These are phyloP conservation scores for Chalaropsis thielavioides DNA, from an alignment of 2,329 filamentous ascomycete genomes.

Conservation along the genomic window DNA sequence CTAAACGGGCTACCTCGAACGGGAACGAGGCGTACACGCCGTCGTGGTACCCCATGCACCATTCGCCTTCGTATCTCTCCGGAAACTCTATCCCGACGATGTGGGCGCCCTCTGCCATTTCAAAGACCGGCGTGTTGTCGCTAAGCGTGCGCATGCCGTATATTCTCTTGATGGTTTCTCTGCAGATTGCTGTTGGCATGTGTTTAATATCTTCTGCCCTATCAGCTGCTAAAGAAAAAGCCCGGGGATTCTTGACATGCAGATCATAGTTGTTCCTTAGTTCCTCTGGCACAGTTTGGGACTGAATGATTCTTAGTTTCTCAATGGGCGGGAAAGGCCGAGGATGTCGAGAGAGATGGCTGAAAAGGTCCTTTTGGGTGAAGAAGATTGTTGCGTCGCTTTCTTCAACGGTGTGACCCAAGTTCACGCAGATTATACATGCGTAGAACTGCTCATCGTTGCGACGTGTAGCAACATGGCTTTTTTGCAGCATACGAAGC, in stretches of 20 bases:
- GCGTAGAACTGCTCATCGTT: conserved; percentile 40
- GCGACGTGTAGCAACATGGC: conserved; percentile 35
- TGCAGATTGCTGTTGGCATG: conserved; percentile 33
- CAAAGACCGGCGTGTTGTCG: conserved; percentile 32
- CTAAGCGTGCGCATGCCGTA: conserved; percentile 33
- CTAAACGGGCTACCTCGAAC: conserved; percentile 34
- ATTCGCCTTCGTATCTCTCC: conserved; percentile 38
- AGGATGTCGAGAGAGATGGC: conserved; percentile 39
- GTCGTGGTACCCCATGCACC: conserved; percentile 44
- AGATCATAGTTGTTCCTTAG: conserved; percentile 39
- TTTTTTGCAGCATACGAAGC: conserved; percentile 41
- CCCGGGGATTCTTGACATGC: conserved; percentile 31
- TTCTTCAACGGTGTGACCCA: conserved; percentile 36
- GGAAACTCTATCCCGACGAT: conserved; percentile 40
- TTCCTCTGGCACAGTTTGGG: conserved; percentile 27
- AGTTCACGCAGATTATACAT: conserved; percentile 39
- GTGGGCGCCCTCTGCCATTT: conserved; percentile 34
- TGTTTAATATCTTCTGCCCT: conserved; percentile 28
- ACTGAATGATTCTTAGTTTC: conserved; percentile 36
- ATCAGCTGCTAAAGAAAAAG: conserved; percentile 30
- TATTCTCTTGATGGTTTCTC: conserved; percentile 33
- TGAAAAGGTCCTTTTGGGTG: conserved; percentile 37
- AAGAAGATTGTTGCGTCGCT: conserved; percentile 45
- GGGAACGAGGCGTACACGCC: conserved; percentile 37
- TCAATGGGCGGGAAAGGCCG: conserved; percentile 37